Conservation (phyloP, 2,329 filamentous ascomycete genomes). For the Myrmaecium sp. region DNA sequence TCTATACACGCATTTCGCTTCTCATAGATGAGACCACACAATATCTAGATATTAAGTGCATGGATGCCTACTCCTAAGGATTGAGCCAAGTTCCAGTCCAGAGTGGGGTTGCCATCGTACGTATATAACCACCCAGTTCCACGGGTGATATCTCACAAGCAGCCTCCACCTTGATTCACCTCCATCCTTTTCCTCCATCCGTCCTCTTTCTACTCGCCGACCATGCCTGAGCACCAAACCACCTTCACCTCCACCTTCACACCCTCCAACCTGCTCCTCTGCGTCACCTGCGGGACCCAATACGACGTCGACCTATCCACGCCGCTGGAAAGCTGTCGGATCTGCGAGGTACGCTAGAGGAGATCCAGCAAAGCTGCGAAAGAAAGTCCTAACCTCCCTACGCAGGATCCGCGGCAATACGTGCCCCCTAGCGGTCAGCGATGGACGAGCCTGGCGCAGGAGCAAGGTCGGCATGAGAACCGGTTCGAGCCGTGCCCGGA, state of each 20-base stretch:
- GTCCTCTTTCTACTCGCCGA: too few relatives aligned
- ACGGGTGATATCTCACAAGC: too few relatives aligned
- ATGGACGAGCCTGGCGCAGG: conserved; percentile 42
- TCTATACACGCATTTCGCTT: too few relatives aligned
- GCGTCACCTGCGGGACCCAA: conserved; percentile 54
- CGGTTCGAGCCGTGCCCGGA: conserved; percentile 30
- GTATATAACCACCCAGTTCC: too few relatives aligned
- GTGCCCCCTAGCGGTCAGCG: conserved; percentile 46
- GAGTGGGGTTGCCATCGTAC: too few relatives aligned
- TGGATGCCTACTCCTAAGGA: too few relatives aligned
- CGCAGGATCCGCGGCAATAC: conserved; percentile 46
- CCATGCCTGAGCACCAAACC: not conserved
- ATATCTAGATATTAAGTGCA: too few relatives aligned
- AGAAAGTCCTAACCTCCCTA: not conserved
- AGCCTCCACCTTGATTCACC: too few relatives aligned
- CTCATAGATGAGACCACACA: too few relatives aligned
- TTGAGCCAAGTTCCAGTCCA: too few relatives aligned
- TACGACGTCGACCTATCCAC: conserved; percentile 36
- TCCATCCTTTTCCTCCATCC: too few relatives aligned
- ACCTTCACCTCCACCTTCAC: conserved; percentile 12
- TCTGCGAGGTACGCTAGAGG: conserved; percentile 44
- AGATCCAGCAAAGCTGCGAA: not conserved
- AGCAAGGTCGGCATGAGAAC: conserved; percentile 34
- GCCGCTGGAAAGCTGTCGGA: conserved; percentile 41
- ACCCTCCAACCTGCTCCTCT: conserved; percentile 36